Conservation (phyloP, 371 early-diverging fungal species). For the Zopfochytrium polystomum region DNA sequence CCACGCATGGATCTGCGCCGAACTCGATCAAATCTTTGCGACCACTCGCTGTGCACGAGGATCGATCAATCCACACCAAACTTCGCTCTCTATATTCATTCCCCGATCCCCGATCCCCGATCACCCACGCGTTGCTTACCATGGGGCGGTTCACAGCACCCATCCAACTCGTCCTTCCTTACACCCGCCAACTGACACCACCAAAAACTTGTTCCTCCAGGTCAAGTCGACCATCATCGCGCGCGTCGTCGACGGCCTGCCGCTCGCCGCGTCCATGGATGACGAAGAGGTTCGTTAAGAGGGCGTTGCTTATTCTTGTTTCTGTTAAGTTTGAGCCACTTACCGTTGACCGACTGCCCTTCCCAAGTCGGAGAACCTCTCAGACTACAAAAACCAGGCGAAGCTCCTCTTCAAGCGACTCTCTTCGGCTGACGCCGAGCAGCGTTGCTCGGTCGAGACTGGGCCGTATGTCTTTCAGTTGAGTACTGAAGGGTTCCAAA, state of each 20-base stretch:
- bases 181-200: no score
- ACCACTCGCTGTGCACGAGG: no score
- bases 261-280: slow-evolving; percentile 95
- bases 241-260: slow-evolving; percentile 90
- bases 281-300: slow-evolving; percentile 79
- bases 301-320: slow-evolving; percentile 1
- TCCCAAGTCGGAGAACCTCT: slow-evolving; percentile 57
- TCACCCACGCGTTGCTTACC: no score
- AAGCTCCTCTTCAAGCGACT: slow-evolving; percentile 86
- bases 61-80: no score
- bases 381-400: slow-evolving; percentile 90
- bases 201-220: slow-evolving; percentile 31
- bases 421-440: slow-evolving; percentile 79
- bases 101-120: no score
- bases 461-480: slow-evolving; percentile 84
- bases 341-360: neutral
- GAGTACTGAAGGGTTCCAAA: no score
- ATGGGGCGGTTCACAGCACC: no score
- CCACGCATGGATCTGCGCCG: no score
- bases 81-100: no score
- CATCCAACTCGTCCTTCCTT: no score
- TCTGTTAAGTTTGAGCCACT: neutral
- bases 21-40: no score
- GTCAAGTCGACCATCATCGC: slow-evolving; percentile 93
- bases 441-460: slow-evolving; percentile 92